Base-by-base conservation (phyloP, 805 yeast species). In the Dipodascopsis uninucleata region DNA sequence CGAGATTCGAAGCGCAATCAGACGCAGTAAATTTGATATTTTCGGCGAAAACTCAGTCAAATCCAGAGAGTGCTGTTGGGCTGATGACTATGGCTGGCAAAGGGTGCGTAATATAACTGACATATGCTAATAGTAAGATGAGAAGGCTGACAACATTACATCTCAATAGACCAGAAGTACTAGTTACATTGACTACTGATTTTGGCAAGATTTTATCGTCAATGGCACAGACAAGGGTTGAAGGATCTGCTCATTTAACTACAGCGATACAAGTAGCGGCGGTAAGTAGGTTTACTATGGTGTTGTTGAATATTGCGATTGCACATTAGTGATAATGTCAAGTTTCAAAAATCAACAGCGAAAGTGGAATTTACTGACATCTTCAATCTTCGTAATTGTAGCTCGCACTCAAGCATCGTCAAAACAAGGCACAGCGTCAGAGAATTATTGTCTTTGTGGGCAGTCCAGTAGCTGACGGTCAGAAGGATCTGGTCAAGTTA, bases 1-100 rank as follows among this genome's bases (percentile, higher is more conserved):
- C 89, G 12, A 76, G 98, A 60, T 89, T 81, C 62, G 94, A 85
- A 53, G 96, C 97, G 1, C 96, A 93, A 67, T 71, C 85, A 50
- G 95, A 93, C 52, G 81, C 96, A 7, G 88, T 89, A 23, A 93
- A 87, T 57, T 72, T 81, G 57, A 79, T 93, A 35, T 94, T 93
- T 71, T 82, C 83, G 53, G 79, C 85, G 53, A 90, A 93, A 67
- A 78, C 86, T 52, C 81, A 82, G 61, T 71, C 88, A 40, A 93
- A 94, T 64, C 97, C 97, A 5, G 97, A 93, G 66, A 86, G 78
- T 66, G 83, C 96, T 1, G 96, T 90, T 26, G 98, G 97, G 1
- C 70, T 93, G 43, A 75, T 93, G 70, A 79, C 96, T 14, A 79
- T 83, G 70, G 94, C 93, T 4, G 97, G 97, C 22, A 71, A 72